phyloP scores from a whole-genome alignment of 208 protist genomes.

The Balamuthia mandrillaris region DNA sequence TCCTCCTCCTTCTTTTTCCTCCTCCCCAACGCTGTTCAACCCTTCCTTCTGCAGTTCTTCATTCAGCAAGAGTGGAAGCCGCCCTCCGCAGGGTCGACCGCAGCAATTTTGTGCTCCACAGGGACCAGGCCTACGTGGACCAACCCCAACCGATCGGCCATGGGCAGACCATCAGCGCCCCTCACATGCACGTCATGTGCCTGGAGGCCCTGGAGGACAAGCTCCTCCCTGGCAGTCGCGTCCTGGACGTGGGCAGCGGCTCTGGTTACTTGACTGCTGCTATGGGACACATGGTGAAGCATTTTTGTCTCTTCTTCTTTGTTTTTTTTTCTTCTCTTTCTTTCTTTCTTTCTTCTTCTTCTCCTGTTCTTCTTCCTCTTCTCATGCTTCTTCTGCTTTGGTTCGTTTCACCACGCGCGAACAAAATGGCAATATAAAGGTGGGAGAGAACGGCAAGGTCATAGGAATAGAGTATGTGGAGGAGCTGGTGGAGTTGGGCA shows the following conservation, averaged over 20 bases:
- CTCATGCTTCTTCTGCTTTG: too few relatives aligned
- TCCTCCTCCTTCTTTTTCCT: too few relatives aligned
- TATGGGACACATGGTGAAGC: constrained; percentile 24
- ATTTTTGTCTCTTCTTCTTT: too few relatives aligned
- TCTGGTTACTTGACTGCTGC: constrained; percentile 52
- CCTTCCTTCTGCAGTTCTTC: too few relatives aligned
- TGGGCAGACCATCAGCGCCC: constrained; percentile 60
- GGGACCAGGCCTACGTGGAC: constrained; percentile 53
- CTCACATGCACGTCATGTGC: constrained; percentile 64
- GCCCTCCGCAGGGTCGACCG: neutral
- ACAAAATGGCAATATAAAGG: too few relatives aligned
- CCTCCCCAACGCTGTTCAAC: too few relatives aligned
- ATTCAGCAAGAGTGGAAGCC: too few relatives aligned
- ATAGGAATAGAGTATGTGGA: constrained; percentile 7
- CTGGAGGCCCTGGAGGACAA: constrained; percentile 39
- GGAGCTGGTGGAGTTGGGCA: constrained; percentile 41
- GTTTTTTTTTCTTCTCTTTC: too few relatives aligned
- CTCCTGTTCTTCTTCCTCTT: too few relatives aligned
- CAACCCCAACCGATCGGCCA: constrained; percentile 58
- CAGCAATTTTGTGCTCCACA: neutral
- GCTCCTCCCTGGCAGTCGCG: neutral
- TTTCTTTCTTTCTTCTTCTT: too few relatives aligned
- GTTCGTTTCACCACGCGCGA: too few relatives aligned
- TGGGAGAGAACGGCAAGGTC: neutral
- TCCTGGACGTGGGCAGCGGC: constrained; percentile 61